Percentiles rank a stretch among this genome's conserved stretches.
phyloP scores from a whole-genome alignment of 2,329 filamentous ascomycete genomes.

The Pezizomycotina sp. region DNA sequence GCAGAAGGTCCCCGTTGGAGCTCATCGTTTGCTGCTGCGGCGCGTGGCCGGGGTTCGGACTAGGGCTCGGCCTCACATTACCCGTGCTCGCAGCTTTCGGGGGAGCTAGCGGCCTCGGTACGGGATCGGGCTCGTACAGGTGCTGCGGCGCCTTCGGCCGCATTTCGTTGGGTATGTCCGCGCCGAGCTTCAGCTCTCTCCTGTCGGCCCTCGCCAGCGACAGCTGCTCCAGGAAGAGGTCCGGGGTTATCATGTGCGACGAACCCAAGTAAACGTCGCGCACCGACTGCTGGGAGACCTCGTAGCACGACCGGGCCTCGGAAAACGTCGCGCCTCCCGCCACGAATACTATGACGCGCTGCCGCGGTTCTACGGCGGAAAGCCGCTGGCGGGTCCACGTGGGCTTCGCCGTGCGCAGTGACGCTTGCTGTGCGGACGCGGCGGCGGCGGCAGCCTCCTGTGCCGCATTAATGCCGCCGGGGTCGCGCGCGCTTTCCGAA shows the following conservation, averaged over 20 bases:
- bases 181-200: conserved; percentile 60
- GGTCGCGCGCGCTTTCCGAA: conserved; percentile 47
- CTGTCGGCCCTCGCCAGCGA: conserved; percentile 62
- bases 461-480: conserved; percentile 29
- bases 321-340: conserved; percentile 90
- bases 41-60: conserved; percentile 24
- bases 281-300: conserved; percentile 53
- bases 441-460: conserved; percentile 44
- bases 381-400: conserved; percentile 82
- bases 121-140: conserved; percentile 57
- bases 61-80: conserved; percentile 18
- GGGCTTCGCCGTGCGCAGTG: conserved; percentile 76
- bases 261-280: conserved; percentile 78
- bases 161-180: conserved; percentile 35
- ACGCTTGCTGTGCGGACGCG: conserved; percentile 46
- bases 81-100: conserved; percentile 16
- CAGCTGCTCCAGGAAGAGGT: conserved; percentile 67
- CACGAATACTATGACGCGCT: conserved; percentile 85
- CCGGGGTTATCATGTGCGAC: conserved; percentile 81
- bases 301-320: conserved; percentile 77
- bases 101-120: conserved; percentile 33
- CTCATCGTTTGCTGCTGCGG: conserved; percentile 21
- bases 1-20: conserved; percentile 35
- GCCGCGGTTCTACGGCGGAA: conserved; percentile 60
- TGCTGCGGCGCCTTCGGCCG: conserved; percentile 68